Base-by-base conservation (phyloP, 176 grass and related monocot genomes). In the Zea mays region DNA sequence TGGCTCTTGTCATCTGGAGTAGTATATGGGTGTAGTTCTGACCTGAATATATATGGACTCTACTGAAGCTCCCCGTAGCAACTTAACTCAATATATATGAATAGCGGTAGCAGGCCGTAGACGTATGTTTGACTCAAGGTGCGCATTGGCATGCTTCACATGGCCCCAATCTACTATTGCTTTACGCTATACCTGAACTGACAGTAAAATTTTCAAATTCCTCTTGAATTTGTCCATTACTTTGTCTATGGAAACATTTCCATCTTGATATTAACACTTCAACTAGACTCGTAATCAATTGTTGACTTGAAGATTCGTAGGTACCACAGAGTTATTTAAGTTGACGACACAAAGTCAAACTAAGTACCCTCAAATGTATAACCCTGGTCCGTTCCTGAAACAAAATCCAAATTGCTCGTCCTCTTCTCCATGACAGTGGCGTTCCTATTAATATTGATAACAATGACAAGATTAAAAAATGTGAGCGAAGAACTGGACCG, bases 231-330 rank as follows among this genome's bases (percentile, higher is more conserved):
- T 21, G 21, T 48, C 9, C 41, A 5, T 43, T 67, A 7, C 7
- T 14, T 46, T 34, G 20, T 47, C 15, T 19, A 6, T 19, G 33
- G 0, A 71, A 57, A n/a, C 2, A 10, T 78, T 57, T 54, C 64
- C 16, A 46, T 79, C 14, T 73, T 76, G 41, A 62, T 54, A 37
- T 54, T 70, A 73, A 52, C 55, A 35, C 33, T 75, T 58, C 11
- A 61, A 41, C 35, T 77, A 51, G 15, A 11, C 10, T 15, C 33
- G 5, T 34, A 21, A 41, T 34, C 36, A 42, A 64, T 67, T 39
- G 51, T 67, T 35, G 51, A 68, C 34, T 75, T 10, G 52, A 47
- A 38, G 10, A 50, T 80, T 68, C 21, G 62, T 54, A 11, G 5
- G 8, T 40, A 13, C 7, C 5, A 13, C 5, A 46, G 2, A 42